Evolutionary conservation across 345 rosid species (phyloP).

Genomic region (Melaleuca alternifolia): DNA sequence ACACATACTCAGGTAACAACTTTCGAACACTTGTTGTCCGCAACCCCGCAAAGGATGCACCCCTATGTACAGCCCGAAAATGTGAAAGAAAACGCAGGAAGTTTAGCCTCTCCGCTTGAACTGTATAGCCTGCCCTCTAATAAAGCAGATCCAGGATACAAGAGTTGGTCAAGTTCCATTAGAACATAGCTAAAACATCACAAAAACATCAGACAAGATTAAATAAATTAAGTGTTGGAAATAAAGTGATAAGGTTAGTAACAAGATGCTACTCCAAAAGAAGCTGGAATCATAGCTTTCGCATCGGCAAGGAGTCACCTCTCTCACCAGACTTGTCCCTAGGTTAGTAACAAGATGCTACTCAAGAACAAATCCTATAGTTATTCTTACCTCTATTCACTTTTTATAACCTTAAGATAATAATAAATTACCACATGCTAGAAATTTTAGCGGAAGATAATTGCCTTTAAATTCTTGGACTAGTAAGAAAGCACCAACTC

Average conservation of each 20-base stretch:
- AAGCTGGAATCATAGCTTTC: no score
- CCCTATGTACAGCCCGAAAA: constrained; percentile 94
- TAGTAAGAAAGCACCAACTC: neutral
- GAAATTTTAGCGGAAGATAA: neutral
- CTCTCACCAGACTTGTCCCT: no score
- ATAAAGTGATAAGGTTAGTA: neutral
- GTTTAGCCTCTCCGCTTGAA: constrained; percentile 97
- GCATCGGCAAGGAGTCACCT: no score
- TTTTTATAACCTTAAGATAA: neutral
- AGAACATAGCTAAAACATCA: neutral
- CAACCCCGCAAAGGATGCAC: constrained; percentile 94
- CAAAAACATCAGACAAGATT: neutral
- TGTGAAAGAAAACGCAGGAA: constrained; percentile 83
- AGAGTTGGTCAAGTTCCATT: neutral
- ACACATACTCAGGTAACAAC: constrained; percentile 87
- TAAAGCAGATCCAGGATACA: constrained; percentile 1
- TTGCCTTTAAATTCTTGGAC: neutral
- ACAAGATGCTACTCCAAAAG: neutral
- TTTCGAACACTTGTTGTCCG: constrained; percentile 96
- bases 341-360: neutral
- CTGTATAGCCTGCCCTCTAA: constrained; percentile 91
- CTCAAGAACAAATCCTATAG: neutral
- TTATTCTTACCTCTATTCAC: neutral
- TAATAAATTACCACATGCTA: neutral
- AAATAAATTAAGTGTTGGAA: neutral